Percentiles rank a stretch among this genome's conserved stretches.
Conservation (phyloP, 768 basidiomycete genomes). For the Mycena belliarum region DNA sequence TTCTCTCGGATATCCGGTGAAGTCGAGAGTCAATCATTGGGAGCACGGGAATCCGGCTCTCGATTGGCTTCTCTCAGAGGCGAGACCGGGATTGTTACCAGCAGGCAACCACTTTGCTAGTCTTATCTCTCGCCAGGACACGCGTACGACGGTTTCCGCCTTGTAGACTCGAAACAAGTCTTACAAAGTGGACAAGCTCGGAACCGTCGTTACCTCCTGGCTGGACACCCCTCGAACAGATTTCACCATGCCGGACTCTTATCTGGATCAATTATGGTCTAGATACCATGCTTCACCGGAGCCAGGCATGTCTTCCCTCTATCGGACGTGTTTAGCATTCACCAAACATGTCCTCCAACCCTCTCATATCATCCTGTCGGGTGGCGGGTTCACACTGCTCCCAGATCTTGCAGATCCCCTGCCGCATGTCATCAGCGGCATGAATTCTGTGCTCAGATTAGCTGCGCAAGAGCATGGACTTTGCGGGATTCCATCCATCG, state of each 20-base stretch:
- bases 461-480: background rate
- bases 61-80: too few species aligned
- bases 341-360: background rate
- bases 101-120: too few species aligned
- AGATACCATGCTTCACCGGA: background rate
- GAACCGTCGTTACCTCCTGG: background rate
- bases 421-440: background rate
- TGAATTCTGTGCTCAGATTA: background rate
- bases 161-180: too few species aligned
- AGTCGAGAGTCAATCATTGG: too few species aligned
- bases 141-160: too few species aligned
- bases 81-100: too few species aligned
- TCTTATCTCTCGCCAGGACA: too few species aligned
- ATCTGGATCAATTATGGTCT: background rate
- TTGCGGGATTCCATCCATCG: background rate
- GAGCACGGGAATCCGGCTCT: too few species aligned
- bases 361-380: background rate
- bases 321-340: background rate
- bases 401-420: background rate
- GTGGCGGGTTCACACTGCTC: background rate
- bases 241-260: background rate
- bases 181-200: too few species aligned
- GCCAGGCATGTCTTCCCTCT: background rate
- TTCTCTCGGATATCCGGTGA: too few species aligned
- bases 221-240: background rate